Base-by-base conservation (phyloP, 164 flowering plant species). In the Macadamia tetraphylla region DNA sequence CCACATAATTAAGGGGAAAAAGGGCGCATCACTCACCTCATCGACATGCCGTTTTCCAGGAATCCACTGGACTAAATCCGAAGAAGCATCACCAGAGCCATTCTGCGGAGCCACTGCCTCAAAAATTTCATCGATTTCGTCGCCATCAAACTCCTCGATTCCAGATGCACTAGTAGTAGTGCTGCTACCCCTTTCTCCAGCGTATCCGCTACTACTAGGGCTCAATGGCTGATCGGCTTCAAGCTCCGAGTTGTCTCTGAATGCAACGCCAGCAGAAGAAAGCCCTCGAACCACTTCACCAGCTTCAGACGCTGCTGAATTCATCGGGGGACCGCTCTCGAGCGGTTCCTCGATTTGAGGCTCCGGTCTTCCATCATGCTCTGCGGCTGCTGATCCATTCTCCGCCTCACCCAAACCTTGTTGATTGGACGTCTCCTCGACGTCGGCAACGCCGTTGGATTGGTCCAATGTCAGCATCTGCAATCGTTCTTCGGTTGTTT, bases 131-230 rank as follows among this genome's bases (percentile, higher is more conserved):
- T 68, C 74, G 18, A 55, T 29, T n/a, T 40, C 69, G 10, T 68
- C 74, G 18, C 61, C 72, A 63, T 52, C 76, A 48, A 72, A 66
- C 71, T 81, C 92, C 62, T 77, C 87, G 56, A 76, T 81, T 49
- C 81, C 85, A 13, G 82, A 81, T 7, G 66, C 79, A 64, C 83
- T 83, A 11, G 83, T 73, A 14, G 79, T 88, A 60, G 82, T 74
- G 66, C 83, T 83, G 63, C 85, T 89, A 11, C 96, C 96, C 77
- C 88, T 82, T 78, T 83, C 97, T 15, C 96, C 98, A 0, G 90
- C 94, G 67, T 94, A 92, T 1, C 98, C 98, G 48, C 94, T 90
- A 65, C 96, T 94, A 71, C 92, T 89, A 42, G 98, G 92, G 65
- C 93, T 94, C 57, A 81, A 66, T 23, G 74, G 80, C 23, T 65